Evolutionary conservation across 2,329 filamentous ascomycete species (phyloP).

Genomic region (Xylariaceae sp.): DNA sequence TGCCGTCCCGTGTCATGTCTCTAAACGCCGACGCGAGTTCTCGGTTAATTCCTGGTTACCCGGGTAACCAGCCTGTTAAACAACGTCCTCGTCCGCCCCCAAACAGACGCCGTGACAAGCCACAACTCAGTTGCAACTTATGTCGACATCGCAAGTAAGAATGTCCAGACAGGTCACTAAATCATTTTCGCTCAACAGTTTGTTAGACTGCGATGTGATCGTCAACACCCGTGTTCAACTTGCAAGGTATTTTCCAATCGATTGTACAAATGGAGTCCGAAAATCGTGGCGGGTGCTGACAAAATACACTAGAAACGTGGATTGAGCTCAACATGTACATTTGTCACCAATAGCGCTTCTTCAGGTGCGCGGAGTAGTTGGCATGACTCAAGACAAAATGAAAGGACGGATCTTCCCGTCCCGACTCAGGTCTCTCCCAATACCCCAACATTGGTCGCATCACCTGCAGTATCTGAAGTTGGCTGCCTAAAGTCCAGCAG

Average conservation of each 20-base stretch:
- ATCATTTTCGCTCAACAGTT: conserved; percentile 1
- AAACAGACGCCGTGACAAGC: conserved; percentile 24
- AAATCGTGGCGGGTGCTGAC: neutral
- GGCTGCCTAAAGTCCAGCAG: conserved; percentile 18
- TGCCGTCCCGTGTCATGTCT: conserved; percentile 6
- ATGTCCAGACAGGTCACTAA: neutral
- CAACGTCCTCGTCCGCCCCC: conserved; percentile 20
- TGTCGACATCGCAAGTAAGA: conserved; percentile 23
- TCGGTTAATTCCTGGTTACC: neutral
- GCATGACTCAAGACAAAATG: conserved; percentile 16
- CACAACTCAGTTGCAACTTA: conserved; percentile 22
- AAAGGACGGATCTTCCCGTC: neutral
- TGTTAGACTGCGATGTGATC: conserved; percentile 21
- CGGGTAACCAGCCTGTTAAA: neutral
- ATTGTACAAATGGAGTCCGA: too few relatives aligned
- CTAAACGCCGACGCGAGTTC: conserved; percentile 7
- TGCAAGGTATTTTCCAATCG: conserved; percentile 14
- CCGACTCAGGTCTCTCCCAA: neutral
- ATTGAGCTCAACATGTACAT: conserved; percentile 16
- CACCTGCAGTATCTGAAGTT: conserved; percentile 12
- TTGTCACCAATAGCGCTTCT: conserved; percentile 3
- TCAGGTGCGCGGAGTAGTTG: conserved; percentile 18
- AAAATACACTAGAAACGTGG: conserved; percentile 17
- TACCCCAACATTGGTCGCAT: conserved; percentile 1
- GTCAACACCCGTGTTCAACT: conserved; percentile 20